phyloP scores from a whole-genome alignment of 2,329 filamentous ascomycete species.

The Pyricularia sp. region DNA sequence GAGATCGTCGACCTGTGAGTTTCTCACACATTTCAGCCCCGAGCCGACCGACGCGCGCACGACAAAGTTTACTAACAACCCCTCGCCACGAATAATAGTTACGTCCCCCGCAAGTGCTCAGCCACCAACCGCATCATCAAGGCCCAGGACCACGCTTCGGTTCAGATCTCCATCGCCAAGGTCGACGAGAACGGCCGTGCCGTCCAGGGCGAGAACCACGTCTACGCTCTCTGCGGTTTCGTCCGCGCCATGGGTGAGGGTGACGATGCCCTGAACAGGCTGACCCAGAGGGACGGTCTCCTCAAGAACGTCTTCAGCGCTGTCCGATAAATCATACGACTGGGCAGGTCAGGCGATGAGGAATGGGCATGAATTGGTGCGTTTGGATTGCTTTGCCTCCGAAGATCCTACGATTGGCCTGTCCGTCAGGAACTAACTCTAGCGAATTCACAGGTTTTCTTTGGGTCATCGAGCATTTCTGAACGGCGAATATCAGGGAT shows the following conservation, averaged over 20 bases:
- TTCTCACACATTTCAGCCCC: conserved; percentile 7
- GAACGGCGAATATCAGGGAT: conserved; percentile 4
- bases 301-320: conserved; percentile 95
- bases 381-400: not conserved
- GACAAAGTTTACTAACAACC: conserved; percentile 1
- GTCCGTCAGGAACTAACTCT: not conserved
- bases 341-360: not conserved
- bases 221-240: conserved; percentile 95
- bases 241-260: conserved; percentile 95
- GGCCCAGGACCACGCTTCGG: conserved; percentile 98
- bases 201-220: conserved; percentile 86
- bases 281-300: conserved; percentile 91
- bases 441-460: not conserved
- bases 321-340: conserved; percentile 35
- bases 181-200: conserved; percentile 98
- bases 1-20: conserved; percentile 98
- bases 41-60: conserved; percentile 6
- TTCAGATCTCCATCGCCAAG: conserved; percentile 94
- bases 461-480: conserved; percentile 5
- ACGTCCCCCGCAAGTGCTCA: conserved; percentile 98
- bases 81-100: conserved; percentile 37
- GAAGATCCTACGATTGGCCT: not conserved
- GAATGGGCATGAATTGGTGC: conserved; percentile 2
- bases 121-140: conserved; percentile 99
- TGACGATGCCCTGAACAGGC: conserved; percentile 90